Evolutionary conservation across 1,284 basidiomycete genomes (phyloP).

Genomic region (Melampsora larici-populina): DNA sequence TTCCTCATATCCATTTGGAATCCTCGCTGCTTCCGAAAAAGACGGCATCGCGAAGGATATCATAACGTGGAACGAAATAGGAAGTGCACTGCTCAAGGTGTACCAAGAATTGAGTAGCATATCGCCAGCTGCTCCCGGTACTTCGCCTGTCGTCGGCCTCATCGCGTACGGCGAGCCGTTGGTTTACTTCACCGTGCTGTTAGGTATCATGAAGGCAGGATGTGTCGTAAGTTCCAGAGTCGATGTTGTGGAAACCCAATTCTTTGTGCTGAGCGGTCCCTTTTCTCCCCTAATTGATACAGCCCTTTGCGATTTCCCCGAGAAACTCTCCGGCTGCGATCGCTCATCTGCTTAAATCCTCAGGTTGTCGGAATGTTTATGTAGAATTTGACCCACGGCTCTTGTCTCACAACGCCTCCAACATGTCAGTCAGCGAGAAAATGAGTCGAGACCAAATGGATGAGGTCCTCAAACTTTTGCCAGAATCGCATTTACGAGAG

Average conservation of each 20-base stretch:
- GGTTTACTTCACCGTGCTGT: background rate
- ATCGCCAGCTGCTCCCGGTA: no score
- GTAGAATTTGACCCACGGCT: constrained; percentile 23
- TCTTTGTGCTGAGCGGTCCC: background rate
- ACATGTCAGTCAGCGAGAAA: background rate
- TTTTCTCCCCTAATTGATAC: background rate
- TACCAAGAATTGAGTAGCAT: background rate
- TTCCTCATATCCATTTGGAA: background rate
- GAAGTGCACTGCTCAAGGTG: background rate
- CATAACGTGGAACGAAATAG: no score
- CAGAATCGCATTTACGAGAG: background rate
- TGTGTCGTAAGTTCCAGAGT: background rate
- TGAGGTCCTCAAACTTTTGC: background rate
- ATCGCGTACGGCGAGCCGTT: background rate
- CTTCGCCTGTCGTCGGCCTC: background rate
- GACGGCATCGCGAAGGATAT: background rate
- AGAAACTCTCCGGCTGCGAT: constrained; percentile 55
- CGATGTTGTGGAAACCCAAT: no score
- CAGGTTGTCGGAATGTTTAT: constrained; percentile 50
- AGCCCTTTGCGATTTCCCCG: no score
- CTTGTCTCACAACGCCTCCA: background rate
- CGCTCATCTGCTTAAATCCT: constrained; percentile 54
- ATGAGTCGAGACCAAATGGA: background rate
- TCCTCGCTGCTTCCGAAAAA: background rate
- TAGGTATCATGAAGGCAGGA: background rate